These are phyloP conservation scores for Irpex lacteus DNA, from an alignment of 1,284 basidiomycete genomes.

Conservation along the genomic window DNA sequence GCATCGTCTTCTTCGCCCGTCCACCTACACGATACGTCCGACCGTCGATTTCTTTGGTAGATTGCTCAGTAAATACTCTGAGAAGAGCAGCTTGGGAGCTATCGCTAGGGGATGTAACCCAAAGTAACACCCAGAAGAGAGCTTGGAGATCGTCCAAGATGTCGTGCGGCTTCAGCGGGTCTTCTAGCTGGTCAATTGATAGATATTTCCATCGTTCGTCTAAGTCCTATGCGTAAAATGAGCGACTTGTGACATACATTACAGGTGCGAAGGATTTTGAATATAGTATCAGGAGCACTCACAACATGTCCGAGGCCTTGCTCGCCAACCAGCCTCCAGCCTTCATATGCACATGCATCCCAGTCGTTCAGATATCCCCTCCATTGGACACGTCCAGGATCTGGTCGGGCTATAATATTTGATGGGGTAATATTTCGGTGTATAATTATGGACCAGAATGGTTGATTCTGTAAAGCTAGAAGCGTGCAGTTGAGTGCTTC, in stretches of 20 bases:
- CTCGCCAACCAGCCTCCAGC: neutral
- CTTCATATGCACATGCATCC: neutral
- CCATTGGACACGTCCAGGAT: neutral
- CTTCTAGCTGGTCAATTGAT: slow-evolving; percentile 5
- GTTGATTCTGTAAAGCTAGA: too few species aligned
- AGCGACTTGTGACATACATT: too few species aligned
- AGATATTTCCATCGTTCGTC: slow-evolving; percentile 11
- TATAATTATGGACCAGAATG: neutral
- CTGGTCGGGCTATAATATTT: neutral
- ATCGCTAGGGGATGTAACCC: slow-evolving; percentile 4
- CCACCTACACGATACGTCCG: neutral
- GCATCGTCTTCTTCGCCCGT: neutral
- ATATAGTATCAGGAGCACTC: too few species aligned
- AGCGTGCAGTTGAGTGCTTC: too few species aligned
- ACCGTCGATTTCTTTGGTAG: neutral
- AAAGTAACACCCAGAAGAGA: slow-evolving; percentile 11
- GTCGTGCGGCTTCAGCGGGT: slow-evolving; percentile 6
- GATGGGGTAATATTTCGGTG: neutral
- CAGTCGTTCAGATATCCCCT: neutral
- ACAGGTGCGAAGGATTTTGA: too few species aligned
- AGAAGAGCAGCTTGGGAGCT: neutral
- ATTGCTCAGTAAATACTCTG: neutral
- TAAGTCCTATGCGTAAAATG: too few species aligned
- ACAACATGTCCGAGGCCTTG: too few species aligned
- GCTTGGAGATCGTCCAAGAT: slow-evolving; percentile 16